Percentiles rank a stretch among this genome's conserved stretches.
Evolutionary conservation across 192 early-diverging fungal genomes (phyloP).

Genomic region (Mortierella hygrophila): DNA sequence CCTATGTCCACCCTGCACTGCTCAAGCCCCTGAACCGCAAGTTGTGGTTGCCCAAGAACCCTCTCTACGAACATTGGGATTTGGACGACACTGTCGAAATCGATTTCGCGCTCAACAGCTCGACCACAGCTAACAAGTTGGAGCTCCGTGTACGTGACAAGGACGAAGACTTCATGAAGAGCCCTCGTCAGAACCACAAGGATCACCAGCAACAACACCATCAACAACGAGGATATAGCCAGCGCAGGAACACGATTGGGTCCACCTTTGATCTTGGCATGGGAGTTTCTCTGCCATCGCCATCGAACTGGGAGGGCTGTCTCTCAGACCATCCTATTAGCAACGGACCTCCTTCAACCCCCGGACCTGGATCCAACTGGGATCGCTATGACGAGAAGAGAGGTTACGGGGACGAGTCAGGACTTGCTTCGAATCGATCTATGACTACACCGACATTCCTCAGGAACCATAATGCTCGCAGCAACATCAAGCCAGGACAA

Average conservation of each 20-base stretch:
- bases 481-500: neutral
- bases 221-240: neutral
- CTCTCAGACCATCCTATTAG: slow-evolving; percentile 19
- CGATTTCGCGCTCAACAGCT: slow-evolving; percentile 50
- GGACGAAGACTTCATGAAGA: slow-evolving; percentile 1
- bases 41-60: slow-evolving; percentile 58
- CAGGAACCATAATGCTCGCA: neutral
- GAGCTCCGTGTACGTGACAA: slow-evolving; percentile 18
- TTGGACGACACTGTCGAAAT: slow-evolving; percentile 57
- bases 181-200: neutral
- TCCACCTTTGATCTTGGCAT: slow-evolving; percentile 13
- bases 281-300: slow-evolving; percentile 20
- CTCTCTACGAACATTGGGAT: slow-evolving; percentile 50
- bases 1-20: slow-evolving; percentile 60
- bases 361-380: slow-evolving; percentile 24
- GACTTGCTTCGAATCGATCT: neutral
- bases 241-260: slow-evolving; percentile 18
- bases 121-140: slow-evolving; percentile 4
- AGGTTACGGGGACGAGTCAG: neutral
- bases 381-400: slow-evolving; percentile 27
- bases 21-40: slow-evolving; percentile 56
- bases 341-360: neutral
- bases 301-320: slow-evolving; percentile 37
- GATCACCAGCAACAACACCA: neutral
- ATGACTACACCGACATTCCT: neutral